Conservation (phyloP, 345 rosid genomes). For the Arabis hirsuta region DNA sequence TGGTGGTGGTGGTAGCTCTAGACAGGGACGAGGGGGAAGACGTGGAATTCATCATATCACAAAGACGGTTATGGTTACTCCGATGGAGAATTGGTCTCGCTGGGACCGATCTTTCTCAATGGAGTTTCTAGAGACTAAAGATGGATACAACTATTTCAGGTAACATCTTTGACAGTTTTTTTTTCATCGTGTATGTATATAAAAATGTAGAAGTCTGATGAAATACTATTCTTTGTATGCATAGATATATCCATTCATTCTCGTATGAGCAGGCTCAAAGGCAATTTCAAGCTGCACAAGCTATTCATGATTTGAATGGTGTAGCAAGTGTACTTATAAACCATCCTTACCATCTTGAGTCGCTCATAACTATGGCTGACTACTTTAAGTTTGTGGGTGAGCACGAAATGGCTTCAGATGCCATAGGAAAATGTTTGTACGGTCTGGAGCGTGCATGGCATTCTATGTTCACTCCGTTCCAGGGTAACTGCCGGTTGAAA, state of each 20-base stretch:
- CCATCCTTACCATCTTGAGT: slow-evolving; percentile 86
- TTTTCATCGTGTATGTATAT: neutral
- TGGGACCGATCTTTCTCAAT: slow-evolving; percentile 92
- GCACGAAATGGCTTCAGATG: slow-evolving; percentile 86
- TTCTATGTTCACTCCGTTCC: slow-evolving; percentile 76
- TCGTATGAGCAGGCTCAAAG: slow-evolving; percentile 76
- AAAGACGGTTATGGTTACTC: slow-evolving; percentile 69
- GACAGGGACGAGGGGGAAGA: slow-evolving; percentile 74
- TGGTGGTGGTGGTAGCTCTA: slow-evolving; percentile 51
- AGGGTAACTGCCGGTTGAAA: slow-evolving; percentile 76
- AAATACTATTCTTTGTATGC: neutral
- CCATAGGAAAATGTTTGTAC: slow-evolving; percentile 76
- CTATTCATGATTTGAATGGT: slow-evolving; percentile 81
- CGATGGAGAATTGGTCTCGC: slow-evolving; percentile 84
- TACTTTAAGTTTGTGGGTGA: slow-evolving; percentile 84
- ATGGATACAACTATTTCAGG: slow-evolving; percentile 74
- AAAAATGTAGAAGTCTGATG: slow-evolving; percentile 15
- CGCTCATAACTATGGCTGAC: slow-evolving; percentile 92
- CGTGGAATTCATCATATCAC: slow-evolving; percentile 69
- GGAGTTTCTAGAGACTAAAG: slow-evolving; percentile 80
- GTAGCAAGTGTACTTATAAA: slow-evolving; percentile 67
- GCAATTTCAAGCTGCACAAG: slow-evolving; percentile 82
- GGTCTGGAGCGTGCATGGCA: slow-evolving; percentile 93
- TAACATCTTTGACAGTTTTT: slow-evolving; percentile 32
- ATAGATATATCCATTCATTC: slow-evolving; percentile 49